Evolutionary conservation across 139 green algal species (phyloP).

Genomic region (Nannochloris sp.): DNA sequence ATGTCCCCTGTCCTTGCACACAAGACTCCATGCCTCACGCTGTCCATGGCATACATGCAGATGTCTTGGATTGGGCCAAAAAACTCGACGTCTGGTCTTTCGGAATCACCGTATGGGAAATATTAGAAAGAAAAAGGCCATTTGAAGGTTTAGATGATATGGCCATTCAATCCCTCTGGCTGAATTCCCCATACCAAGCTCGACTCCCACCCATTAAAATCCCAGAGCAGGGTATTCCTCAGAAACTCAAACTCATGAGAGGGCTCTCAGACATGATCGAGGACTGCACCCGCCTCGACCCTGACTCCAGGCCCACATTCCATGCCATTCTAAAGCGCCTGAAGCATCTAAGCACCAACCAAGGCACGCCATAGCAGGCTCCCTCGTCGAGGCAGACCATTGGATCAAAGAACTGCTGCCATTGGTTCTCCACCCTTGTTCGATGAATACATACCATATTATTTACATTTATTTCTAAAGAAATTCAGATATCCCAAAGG

Average conservation of each 20-base stretch:
- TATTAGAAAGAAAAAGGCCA: slow-evolving; percentile 36
- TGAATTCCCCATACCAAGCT: slow-evolving; percentile 21
- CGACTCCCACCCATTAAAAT: slow-evolving; percentile 14
- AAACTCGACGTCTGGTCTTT: slow-evolving; percentile 33
- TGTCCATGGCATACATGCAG: neutral
- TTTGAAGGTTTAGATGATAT: slow-evolving; percentile 29
- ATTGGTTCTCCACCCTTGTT: too few relatives aligned
- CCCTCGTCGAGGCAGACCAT: too few relatives aligned
- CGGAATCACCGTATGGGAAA: slow-evolving; percentile 28
- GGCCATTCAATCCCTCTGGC: slow-evolving; percentile 34
- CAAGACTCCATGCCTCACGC: neutral
- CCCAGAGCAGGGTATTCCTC: slow-evolving; percentile 1
- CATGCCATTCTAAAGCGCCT: slow-evolving; percentile 13
- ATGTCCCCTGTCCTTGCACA: too few relatives aligned
- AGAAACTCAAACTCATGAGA: slow-evolving; percentile 9
- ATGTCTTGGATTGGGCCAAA: neutral
- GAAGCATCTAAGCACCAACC: neutral
- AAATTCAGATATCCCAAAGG: too few relatives aligned
- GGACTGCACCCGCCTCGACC: slow-evolving; percentile 22
- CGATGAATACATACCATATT: too few relatives aligned
- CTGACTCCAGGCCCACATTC: slow-evolving; percentile 23
- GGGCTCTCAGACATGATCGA: slow-evolving; percentile 14
- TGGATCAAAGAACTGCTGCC: too few relatives aligned
- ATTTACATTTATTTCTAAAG: too few relatives aligned
- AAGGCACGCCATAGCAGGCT: too few relatives aligned